Conservation (phyloP, 2,329 filamentous ascomycete genomes). For the Fusarium devonianum region DNA sequence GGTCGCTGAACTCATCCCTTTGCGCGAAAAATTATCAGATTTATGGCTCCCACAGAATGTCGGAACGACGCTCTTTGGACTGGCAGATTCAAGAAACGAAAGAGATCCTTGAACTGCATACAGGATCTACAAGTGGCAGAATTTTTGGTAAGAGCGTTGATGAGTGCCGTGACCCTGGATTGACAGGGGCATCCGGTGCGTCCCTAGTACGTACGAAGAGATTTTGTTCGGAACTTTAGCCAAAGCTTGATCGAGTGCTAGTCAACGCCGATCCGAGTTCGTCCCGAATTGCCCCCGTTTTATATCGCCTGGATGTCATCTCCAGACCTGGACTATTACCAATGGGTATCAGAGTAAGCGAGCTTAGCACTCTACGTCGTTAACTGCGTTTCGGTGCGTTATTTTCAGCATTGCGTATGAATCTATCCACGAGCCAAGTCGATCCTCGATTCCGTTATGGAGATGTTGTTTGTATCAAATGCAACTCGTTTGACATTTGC, state of each 20-base stretch:
- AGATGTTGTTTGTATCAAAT: conserved; percentile 26
- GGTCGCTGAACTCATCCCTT: not conserved
- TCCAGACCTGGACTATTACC: not conserved
- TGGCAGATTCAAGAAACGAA: conserved; percentile 15
- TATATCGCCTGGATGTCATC: not conserved
- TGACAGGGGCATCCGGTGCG: conserved; percentile 32
- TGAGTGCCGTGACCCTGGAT: conserved; percentile 21
- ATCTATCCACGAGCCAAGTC: conserved; percentile 8
- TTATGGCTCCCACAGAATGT: conserved; percentile 5
- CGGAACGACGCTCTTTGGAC: conserved; percentile 4
- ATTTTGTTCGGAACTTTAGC: conserved; percentile 1
- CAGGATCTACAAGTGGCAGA: conserved; percentile 30
- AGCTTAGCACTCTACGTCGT: conserved; percentile 13
- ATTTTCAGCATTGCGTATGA: conserved; percentile 13
- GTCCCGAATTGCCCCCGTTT: conserved; percentile 7
- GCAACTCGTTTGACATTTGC: conserved; percentile 38
- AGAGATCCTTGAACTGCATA: conserved; percentile 13
- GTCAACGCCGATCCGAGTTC: conserved; percentile 35
- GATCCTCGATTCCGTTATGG: conserved; percentile 6
- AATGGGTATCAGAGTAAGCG: no score
- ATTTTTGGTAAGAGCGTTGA: conserved; percentile 13
- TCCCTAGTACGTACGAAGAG: conserved; percentile 17
- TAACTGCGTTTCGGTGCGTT: conserved; percentile 10
- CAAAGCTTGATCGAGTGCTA: conserved; percentile 28
- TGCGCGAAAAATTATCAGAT: not conserved